Percentiles rank a stretch among this genome's conserved stretches.
These are phyloP conservation scores for Bryoglossum gracile DNA, from an alignment of 495 filamentous ascomycete species.

Conservation along the genomic window DNA sequence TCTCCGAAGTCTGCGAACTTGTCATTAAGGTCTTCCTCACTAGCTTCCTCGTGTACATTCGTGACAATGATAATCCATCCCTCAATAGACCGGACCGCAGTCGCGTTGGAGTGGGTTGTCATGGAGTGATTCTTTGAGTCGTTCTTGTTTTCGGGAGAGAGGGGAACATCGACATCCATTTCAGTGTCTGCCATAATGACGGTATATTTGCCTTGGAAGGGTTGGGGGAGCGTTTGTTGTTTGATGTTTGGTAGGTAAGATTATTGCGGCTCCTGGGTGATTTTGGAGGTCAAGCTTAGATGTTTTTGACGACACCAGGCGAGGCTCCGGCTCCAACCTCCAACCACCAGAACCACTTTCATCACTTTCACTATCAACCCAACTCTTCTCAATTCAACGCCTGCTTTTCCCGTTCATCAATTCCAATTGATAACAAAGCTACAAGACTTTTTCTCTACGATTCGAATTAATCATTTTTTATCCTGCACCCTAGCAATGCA, in stretches of 20 bases:
- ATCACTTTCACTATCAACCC: too few relatives aligned
- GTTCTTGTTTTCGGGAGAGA: slow-evolving; percentile 31
- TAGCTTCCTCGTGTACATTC: slow-evolving; percentile 96
- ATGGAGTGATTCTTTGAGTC: slow-evolving; percentile 52
- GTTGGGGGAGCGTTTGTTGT: neutral
- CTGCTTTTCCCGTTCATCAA: too few relatives aligned
- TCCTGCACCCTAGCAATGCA: too few relatives aligned
- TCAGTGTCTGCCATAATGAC: slow-evolving; percentile 56
- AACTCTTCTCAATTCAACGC: too few relatives aligned
- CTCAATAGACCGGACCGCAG: slow-evolving; percentile 94
- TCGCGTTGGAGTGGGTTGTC: slow-evolving; percentile 72
- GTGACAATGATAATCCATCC: slow-evolving; percentile 97
- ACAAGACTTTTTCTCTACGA: too few relatives aligned
- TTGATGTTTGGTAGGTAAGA: neutral
- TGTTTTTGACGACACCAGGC: too few relatives aligned
- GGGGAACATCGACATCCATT: slow-evolving; percentile 70
- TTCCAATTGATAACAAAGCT: too few relatives aligned
- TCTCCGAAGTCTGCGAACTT: slow-evolving; percentile 93
- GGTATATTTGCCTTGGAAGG: neutral
- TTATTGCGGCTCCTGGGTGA: too few relatives aligned
- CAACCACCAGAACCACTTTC: too few relatives aligned
- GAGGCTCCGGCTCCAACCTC: too few relatives aligned
- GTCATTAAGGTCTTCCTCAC: slow-evolving; percentile 91
- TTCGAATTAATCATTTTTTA: too few relatives aligned
- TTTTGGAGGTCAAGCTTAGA: too few relatives aligned